Evolutionary conservation across 306 rosid species (phyloP).

Genomic region (Quercus mongolica): DNA sequence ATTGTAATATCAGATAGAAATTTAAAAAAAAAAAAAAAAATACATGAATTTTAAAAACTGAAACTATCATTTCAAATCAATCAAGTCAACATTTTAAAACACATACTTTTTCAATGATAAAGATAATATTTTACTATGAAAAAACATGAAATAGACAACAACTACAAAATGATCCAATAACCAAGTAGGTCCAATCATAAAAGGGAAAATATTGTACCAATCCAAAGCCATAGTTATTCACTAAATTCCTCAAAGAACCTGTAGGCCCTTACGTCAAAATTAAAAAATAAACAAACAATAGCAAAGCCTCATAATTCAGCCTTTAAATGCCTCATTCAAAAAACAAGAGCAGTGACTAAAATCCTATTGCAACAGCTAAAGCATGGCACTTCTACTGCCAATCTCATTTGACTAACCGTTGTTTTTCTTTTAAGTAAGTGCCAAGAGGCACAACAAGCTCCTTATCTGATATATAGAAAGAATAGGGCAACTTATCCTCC

Average conservation of each 20-base stretch:
- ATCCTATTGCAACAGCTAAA: background rate
- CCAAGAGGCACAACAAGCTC: slow-evolving; percentile 76
- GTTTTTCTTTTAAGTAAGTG: slow-evolving; percentile 65
- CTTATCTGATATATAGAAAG: slow-evolving; percentile 72
- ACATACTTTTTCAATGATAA: too few species aligned
- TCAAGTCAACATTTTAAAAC: too few species aligned
- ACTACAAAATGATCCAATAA: background rate
- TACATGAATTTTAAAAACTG: too few species aligned
- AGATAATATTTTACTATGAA: background rate
- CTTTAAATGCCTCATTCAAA: background rate
- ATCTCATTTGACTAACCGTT: slow-evolving; percentile 44
- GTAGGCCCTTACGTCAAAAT: background rate
- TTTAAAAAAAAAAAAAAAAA: too few species aligned
- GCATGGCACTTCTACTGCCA: background rate
- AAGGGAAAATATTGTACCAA: background rate
- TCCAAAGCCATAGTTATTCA: slow-evolving; percentile 7
- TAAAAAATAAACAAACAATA: background rate
- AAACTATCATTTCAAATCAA: too few species aligned
- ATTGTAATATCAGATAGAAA: too few species aligned
- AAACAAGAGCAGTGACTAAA: background rate
- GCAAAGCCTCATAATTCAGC: background rate
- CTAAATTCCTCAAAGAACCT: background rate
- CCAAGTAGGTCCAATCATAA: background rate
- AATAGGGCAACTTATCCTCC: slow-evolving; percentile 92
- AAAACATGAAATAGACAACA: background rate